These are phyloP conservation scores for Tanacetum coccineum DNA, from an alignment of 129 eudicot species.

Conservation along the genomic window DNA sequence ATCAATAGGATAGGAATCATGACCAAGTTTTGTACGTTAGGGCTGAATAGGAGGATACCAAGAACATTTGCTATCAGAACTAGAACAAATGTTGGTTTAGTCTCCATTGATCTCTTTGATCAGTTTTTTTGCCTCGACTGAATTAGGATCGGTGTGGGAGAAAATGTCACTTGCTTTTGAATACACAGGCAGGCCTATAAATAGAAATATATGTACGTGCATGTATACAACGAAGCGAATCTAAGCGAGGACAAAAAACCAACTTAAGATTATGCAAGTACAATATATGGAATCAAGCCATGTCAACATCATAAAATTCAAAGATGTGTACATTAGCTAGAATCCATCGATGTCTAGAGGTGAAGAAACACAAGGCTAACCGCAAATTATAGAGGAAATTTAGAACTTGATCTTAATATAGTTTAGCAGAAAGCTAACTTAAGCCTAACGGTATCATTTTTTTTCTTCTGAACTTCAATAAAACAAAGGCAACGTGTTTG, in stretches of 20 bases:
- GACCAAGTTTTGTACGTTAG: constrained; percentile 18
- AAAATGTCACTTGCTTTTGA: not conserved
- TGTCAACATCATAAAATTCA: constrained; percentile 13
- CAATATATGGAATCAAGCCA: constrained; percentile 11
- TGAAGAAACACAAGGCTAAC: not conserved
- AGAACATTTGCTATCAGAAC: constrained; percentile 16
- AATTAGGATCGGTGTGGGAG: not conserved
- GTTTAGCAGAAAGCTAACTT: not conserved
- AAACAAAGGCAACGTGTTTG: no score
- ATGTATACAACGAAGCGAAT: not conserved
- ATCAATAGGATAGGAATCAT: constrained; percentile 28
- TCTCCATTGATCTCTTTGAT: constrained; percentile 6
- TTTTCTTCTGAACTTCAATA: no score
- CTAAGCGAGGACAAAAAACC: not conserved
- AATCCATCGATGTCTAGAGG: constrained; percentile 5
- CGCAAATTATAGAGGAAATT: not conserved
- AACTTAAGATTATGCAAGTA: not conserved
- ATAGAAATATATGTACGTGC: not conserved
- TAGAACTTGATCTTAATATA: not conserved
- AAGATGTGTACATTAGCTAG: not conserved
- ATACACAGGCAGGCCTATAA: not conserved
- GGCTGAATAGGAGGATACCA: constrained; percentile 1
- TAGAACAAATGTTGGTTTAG: constrained; percentile 18
- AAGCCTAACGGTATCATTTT: no score
- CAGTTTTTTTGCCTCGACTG: not conserved